Evolutionary conservation across 257 asterid species (phyloP), one percentile per base, ranked within the genome.

Genomic region (Solanum verrucosum): DNA sequence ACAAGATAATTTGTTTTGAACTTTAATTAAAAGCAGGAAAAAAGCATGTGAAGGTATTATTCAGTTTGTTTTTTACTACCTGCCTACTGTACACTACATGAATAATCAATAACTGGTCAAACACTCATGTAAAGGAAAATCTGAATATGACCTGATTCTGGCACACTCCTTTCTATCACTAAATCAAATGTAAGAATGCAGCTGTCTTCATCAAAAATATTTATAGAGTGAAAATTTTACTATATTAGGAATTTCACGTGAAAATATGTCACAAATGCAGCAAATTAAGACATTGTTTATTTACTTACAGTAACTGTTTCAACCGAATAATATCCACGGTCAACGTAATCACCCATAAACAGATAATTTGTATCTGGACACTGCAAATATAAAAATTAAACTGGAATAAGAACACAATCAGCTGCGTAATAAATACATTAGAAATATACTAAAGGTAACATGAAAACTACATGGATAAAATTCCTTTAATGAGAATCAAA

Each of bases 331-430:
- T 96, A 96, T 83, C 99, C 99, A 90, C 98, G 98, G 89, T 96
- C 99, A 71, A 96, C 99, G 75, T 96, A 96, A 91, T 96, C 98
- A 86, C 99, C 98, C 99, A 96, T 95, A 85, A 95, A 95, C 65
- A 96, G 96, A 92, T 96, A 95, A 92, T 96, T 95, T 87, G 99
- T 96, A 94, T 96, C 99, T 15, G 99, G 99, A 82, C 98, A 96
- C 98, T 96, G 97, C 88, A 90, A 93, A 90, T n/a, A 88, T 88
- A 84, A 89, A 78, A 65, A 56, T 29, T 72, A 87, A 88, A 87
- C n/a, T 52, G 35, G 84, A 90, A 86, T 86, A 20, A 86, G 88
- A 86, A 86, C 56, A 86, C 14, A 21, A 86, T 13, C 74, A 29
- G 84, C 49, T 60, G 25, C n/a, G 14, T 7, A 79, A 81, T 18